Evolutionary conservation across 1,284 basidiomycete species (phyloP).

Genomic region (Marasmius oreades): DNA sequence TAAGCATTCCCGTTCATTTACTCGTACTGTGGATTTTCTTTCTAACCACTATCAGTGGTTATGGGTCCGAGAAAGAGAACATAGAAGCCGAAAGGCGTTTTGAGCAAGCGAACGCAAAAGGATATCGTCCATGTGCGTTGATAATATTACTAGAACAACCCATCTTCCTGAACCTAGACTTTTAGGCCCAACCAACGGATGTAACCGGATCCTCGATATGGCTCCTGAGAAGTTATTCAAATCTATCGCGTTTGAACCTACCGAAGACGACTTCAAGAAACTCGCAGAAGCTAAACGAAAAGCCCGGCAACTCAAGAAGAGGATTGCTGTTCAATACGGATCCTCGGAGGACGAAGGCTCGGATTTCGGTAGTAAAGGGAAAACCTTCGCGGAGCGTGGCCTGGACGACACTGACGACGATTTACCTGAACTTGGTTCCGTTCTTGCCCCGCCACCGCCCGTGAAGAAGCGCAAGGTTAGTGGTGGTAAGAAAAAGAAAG

Average conservation of each 20-base stretch:
- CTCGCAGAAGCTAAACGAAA: slow-evolving; percentile 23
- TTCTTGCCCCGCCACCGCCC: slow-evolving; percentile 21
- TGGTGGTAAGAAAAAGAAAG: slow-evolving; percentile 16
- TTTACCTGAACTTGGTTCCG: slow-evolving; percentile 40
- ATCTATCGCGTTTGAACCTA: slow-evolving; percentile 14
- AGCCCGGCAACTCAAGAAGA: slow-evolving; percentile 15
- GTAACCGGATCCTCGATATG: slow-evolving; percentile 9
- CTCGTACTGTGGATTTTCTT: neutral
- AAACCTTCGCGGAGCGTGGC: slow-evolving; percentile 26
- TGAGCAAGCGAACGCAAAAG: slow-evolving; percentile 52
- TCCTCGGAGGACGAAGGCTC: slow-evolving; percentile 20
- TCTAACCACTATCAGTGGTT: slow-evolving; percentile 35
- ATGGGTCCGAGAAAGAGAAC: slow-evolving; percentile 53
- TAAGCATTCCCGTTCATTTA: slow-evolving; percentile 25
- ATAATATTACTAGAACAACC: slow-evolving; percentile 40
- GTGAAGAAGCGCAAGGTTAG: slow-evolving; percentile 23
- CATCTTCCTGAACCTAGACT: slow-evolving; percentile 55
- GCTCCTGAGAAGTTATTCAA: slow-evolving; percentile 6
- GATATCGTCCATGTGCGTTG: slow-evolving; percentile 52
- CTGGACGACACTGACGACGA: slow-evolving; percentile 44
- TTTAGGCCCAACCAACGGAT: slow-evolving; percentile 21
- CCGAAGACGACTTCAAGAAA: slow-evolving; percentile 36
- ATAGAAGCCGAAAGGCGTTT: slow-evolving; percentile 49
- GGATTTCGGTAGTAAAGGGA: slow-evolving; percentile 12
- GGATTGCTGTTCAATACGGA: slow-evolving; percentile 13